A percentile compares a stretch with the other conserved stretches of the same genome.
Conservation (phyloP, 2,329 filamentous ascomycete species). For the Aspergillus fijiensis region DNA sequence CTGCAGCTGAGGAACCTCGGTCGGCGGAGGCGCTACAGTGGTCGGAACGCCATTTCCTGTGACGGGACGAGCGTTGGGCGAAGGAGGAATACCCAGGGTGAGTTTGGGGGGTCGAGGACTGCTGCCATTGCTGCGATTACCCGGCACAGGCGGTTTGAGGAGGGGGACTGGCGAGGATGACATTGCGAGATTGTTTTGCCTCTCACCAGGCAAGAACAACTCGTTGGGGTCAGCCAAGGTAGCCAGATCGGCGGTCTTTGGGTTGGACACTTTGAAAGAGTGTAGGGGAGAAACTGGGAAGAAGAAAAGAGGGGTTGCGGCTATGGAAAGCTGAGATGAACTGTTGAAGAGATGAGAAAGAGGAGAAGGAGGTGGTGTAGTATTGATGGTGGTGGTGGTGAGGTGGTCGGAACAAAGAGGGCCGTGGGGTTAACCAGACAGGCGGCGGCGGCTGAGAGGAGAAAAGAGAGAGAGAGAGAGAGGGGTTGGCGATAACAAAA, state of each 20-base stretch:
- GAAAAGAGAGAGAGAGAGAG: not conserved
- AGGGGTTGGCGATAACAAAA: conserved; percentile 12
- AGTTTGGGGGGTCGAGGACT: conserved; percentile 71
- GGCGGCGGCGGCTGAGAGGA: conserved; percentile 9
- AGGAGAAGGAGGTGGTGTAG: conserved; percentile 3
- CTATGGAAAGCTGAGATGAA: not conserved
- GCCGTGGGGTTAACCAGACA: conserved; percentile 16
- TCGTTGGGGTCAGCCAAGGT: conserved; percentile 41
- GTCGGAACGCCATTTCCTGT: conserved; percentile 46
- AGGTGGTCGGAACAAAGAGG: conserved; percentile 15
- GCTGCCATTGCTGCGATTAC: conserved; percentile 60
- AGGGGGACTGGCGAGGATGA: conserved; percentile 71
- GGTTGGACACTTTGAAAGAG: conserved; percentile 20
- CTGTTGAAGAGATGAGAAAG: not conserved
- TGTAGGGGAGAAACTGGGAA: conserved; percentile 6
- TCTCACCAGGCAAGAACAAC: conserved; percentile 42
- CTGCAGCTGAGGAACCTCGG: conserved; percentile 34
- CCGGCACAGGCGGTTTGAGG: conserved; percentile 78
- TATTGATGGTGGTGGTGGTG: not conserved
- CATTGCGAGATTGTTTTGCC: conserved; percentile 57
- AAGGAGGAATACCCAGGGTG: conserved; percentile 85
- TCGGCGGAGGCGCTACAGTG: conserved; percentile 24
- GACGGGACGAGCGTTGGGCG: conserved; percentile 77
- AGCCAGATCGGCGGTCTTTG: conserved; percentile 36
- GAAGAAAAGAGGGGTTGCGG: conserved; percentile 1